phyloP scores from a whole-genome alignment of 129 eudicot species.

The Kitagawia praeruptora region DNA sequence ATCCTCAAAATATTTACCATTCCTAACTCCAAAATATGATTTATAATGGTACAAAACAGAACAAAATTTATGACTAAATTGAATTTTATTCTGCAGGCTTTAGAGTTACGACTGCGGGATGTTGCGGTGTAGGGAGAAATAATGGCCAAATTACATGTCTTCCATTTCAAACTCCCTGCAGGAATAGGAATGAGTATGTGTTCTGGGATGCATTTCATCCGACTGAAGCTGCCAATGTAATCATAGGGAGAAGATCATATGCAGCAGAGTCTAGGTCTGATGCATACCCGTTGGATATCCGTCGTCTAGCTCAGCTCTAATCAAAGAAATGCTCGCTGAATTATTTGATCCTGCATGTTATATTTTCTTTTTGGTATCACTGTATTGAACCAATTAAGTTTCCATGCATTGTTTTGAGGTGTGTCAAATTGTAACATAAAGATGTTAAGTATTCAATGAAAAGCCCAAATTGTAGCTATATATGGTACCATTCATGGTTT shows the following conservation, averaged over 20 bases:
- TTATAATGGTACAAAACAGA: not conserved
- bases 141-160: slow-evolving; percentile 78
- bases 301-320: slow-evolving; percentile 54
- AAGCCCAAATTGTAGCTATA: not conserved
- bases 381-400: not conserved
- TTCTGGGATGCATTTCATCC: slow-evolving; percentile 86
- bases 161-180: slow-evolving; percentile 57
- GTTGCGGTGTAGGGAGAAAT: slow-evolving; percentile 83
- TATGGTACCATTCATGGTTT: not conserved
- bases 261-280: slow-evolving; percentile 37
- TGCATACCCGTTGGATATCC: slow-evolving; percentile 52
- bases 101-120: slow-evolving; percentile 53
- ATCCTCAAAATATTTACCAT: not conserved
- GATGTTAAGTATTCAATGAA: not conserved
- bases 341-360: not conserved
- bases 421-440: not conserved
- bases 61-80: not conserved
- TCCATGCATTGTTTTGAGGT: not conserved
- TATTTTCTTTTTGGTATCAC: not conserved
- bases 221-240: slow-evolving; percentile 45
- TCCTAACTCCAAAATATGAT: not conserved
- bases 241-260: slow-evolving; percentile 54
- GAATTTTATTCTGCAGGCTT: slow-evolving; percentile 32
- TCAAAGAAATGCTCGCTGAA: not conserved
- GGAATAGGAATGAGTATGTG: slow-evolving; percentile 35